Percentiles rank a stretch among this genome's conserved stretches.
phyloP scores from a whole-genome alignment of 2,329 filamentous ascomycete genomes.

The Aspergillus novofumigatus region DNA sequence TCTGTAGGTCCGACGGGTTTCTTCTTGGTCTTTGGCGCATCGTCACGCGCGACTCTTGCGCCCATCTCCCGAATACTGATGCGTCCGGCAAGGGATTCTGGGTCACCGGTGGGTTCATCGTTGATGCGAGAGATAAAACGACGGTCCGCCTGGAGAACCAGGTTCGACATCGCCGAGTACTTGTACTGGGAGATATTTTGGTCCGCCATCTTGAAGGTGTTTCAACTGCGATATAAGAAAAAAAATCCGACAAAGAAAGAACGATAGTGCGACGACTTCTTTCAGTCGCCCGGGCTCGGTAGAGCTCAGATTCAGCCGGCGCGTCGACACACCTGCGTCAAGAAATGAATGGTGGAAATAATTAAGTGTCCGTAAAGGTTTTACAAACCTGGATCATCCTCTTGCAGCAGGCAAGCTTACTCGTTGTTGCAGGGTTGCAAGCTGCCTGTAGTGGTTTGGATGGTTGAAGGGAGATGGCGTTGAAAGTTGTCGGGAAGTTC shows the following conservation, averaged over 20 bases:
- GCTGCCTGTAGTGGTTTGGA: conserved; percentile 17
- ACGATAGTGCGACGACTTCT: conserved; percentile 25
- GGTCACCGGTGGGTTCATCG: conserved; percentile 94
- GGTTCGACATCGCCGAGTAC: conserved; percentile 99
- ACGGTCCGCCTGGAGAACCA: conserved; percentile 99
- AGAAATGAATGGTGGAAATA: conserved; percentile 21
- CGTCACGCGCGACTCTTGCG: conserved; percentile 71
- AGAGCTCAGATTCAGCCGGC: conserved; percentile 31
- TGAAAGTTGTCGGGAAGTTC: conserved; percentile 27
- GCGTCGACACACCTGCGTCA: conserved; percentile 29
- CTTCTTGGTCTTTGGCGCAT: conserved; percentile 78
- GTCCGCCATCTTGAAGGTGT: conserved; percentile 60
- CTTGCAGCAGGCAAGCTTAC: conserved; percentile 26
- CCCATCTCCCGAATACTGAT: conserved; percentile 96
- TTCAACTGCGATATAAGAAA: conserved; percentile 7
- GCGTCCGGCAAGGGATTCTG: conserved; percentile 91
- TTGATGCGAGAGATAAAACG: conserved; percentile 88
- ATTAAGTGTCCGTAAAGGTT: conserved; percentile 20
- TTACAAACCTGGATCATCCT: conserved; percentile 39
- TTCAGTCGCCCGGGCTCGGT: conserved; percentile 23
- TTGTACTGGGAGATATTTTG: conserved; percentile 89
- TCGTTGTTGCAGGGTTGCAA: conserved; percentile 24
- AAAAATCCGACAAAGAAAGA: conserved; percentile 16
- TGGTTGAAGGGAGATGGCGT: conserved; percentile 22
- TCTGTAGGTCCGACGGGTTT: conserved; percentile 59